Percentiles rank a stretch among this genome's conserved stretches.
Evolutionary conservation across 164 flowering plant species (phyloP).

Genomic region (Cinnamomum chago): DNA sequence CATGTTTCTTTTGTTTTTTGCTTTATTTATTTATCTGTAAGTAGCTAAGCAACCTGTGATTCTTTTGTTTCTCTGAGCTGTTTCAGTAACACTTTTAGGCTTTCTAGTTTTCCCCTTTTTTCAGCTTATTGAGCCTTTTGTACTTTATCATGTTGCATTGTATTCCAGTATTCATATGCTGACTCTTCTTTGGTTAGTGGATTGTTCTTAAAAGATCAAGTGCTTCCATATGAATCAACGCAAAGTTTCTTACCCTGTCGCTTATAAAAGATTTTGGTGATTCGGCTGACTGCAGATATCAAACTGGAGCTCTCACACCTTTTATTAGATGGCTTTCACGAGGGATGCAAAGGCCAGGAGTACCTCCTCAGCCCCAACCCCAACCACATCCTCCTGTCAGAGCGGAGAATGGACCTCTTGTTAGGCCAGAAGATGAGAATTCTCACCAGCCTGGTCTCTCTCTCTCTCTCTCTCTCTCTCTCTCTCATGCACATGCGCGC

Average conservation of each 20-base stretch:
- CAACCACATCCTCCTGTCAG: conserved; percentile 45
- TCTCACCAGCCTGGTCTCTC: conserved; percentile 22
- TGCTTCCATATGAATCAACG: background rate
- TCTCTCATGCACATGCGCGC: background rate
- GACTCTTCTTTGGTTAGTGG: background rate
- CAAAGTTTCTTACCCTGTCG: no score
- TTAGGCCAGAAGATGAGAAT: conserved; percentile 50
- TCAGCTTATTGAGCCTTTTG: background rate
- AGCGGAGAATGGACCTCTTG: conserved; percentile 48
- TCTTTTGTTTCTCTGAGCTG: background rate
- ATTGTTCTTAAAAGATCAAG: background rate
- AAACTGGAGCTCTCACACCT: conserved; percentile 91
- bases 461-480: background rate
- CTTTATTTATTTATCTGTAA: conserved; percentile 81
- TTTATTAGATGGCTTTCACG: conserved; percentile 84
- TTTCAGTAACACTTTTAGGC: no score
- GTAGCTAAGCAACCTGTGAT: conserved; percentile 9
- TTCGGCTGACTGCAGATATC: conserved; percentile 49
- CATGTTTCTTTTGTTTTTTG: conserved; percentile 66
- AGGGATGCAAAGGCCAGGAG: conserved; percentile 84
- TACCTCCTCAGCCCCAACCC: conserved; percentile 56
- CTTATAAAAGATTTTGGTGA: no score
- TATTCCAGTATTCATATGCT: background rate
- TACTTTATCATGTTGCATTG: background rate
- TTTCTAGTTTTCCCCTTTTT: no score